Evolutionary conservation across 176 grass and related monocot species (phyloP).

Genomic region (Oryza glaberrima): DNA sequence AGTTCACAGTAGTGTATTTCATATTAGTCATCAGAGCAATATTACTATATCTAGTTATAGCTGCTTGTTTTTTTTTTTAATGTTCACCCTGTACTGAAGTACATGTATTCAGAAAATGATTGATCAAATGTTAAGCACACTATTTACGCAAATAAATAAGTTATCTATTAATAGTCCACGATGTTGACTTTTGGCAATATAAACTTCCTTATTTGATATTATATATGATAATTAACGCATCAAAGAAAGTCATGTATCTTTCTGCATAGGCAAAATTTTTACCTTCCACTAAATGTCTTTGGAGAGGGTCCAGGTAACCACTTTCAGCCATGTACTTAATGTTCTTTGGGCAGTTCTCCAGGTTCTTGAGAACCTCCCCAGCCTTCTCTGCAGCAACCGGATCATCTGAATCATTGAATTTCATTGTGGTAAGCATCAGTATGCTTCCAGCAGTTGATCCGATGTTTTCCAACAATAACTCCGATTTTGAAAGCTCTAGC

Average conservation of each 20-base stretch:
- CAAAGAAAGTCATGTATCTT: not conserved
- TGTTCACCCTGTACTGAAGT: not conserved
- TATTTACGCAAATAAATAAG: conserved; percentile 9
- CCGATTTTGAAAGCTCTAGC: conserved; percentile 70
- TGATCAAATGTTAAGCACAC: not conserved
- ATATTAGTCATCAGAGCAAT: not conserved
- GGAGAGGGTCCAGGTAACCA: conserved; percentile 86
- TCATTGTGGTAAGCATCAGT: conserved; percentile 83
- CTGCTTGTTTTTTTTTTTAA: not conserved
- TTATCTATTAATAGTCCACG: not conserved
- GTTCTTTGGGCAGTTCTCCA: conserved; percentile 85
- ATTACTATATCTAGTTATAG: not conserved
- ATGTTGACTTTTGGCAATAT: not conserved
- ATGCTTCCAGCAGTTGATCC: conserved; percentile 69
- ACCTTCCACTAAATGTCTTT: conserved; percentile 88
- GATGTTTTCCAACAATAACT: conserved; percentile 63
- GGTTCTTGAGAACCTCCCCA: conserved; percentile 64
- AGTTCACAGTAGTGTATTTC: not conserved
- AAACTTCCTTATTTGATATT: not conserved
- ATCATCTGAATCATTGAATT: conserved; percentile 73
- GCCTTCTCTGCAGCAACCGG: conserved; percentile 63
- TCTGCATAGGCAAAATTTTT: conserved; percentile 14
- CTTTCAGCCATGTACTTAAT: conserved; percentile 95
- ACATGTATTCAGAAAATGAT: conserved; percentile 3
- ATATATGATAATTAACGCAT: not conserved